A percentile compares a stretch with the other conserved stretches of the same genome.
Evolutionary conservation across 805 yeast genomes (phyloP).

Genomic region (Brettanomyces nanus): DNA sequence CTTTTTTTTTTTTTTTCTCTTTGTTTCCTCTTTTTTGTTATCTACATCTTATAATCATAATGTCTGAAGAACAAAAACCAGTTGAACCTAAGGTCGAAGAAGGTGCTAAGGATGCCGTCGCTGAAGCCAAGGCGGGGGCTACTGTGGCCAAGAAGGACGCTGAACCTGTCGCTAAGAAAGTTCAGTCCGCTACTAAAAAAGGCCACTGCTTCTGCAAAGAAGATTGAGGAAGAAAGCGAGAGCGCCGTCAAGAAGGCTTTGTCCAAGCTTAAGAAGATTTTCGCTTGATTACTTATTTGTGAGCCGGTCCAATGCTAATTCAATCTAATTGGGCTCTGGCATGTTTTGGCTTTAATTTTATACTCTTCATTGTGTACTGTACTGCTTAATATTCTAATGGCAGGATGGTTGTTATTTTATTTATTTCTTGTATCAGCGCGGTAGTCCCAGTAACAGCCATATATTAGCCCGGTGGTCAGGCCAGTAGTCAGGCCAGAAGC

Average conservation of each 20-base stretch:
- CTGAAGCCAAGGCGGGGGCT: neutral
- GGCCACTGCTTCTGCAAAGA: conserved; percentile 2
- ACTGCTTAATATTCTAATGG: too few species aligned
- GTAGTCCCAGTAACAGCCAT: too few species aligned
- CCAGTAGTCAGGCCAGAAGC: too few species aligned
- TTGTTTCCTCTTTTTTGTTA: conserved; percentile 3
- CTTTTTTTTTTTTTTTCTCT: conserved; percentile 2
- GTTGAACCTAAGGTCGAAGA: conserved; percentile 14
- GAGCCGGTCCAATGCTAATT: neutral
- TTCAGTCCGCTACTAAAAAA: conserved; percentile 3
- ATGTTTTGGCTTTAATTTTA: too few species aligned
- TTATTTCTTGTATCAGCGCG: too few species aligned
- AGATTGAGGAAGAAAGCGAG: conserved; percentile 6
- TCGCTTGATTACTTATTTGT: conserved; percentile 9
- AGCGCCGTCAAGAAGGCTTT: conserved; percentile 19
- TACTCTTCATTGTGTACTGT: too few species aligned
- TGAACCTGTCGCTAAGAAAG: conserved; percentile 7
- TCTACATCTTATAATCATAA: neutral
- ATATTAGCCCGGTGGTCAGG: too few species aligned
- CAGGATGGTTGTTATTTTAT: too few species aligned
- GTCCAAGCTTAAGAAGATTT: conserved; percentile 22
- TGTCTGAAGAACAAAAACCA: conserved; percentile 7
- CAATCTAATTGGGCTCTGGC: too few species aligned
- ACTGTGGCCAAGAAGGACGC: conserved; percentile 3
- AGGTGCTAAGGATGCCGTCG: conserved; percentile 12